Percentiles rank a stretch among this genome's conserved stretches.
Conservation (phyloP, 208 protist species). For the Crithidia acanthocephali region DNA sequence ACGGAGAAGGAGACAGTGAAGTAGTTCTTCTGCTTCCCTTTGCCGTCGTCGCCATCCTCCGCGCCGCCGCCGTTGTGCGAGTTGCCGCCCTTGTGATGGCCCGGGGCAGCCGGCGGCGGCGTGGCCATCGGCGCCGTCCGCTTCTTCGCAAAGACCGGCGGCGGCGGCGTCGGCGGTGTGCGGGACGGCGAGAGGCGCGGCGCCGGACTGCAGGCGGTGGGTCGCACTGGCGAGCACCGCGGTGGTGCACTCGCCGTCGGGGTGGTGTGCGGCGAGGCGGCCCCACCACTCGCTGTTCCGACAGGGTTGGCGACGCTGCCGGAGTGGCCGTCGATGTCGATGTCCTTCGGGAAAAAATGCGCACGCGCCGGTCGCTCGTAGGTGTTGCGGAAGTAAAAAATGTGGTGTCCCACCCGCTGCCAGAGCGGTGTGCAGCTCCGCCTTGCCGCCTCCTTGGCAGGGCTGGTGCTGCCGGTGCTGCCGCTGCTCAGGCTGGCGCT, state of each 20-base stretch:
- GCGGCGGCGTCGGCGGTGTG: conserved; percentile 19
- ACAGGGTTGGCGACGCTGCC: background rate
- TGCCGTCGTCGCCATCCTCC: conserved; percentile 7
- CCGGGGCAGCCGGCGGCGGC: background rate
- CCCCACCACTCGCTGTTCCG: background rate
- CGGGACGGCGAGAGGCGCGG: conserved; percentile 12
- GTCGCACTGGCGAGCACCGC: background rate
- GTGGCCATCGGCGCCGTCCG: background rate
- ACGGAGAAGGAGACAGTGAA: conserved; percentile 95
- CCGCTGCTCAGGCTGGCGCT: background rate
- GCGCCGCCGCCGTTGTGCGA: background rate
- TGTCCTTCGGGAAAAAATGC: conserved; percentile 30
- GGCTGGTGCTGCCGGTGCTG: background rate
- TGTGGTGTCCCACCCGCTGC: conserved; percentile 66
- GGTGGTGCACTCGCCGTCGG: background rate
- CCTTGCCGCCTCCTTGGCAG: background rate
- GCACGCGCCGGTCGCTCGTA: conserved; percentile 61
- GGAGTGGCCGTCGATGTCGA: conserved; percentile 1
- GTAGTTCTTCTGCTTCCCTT: conserved; percentile 51
- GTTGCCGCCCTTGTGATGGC: background rate
- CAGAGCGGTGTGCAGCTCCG: conserved; percentile 33
- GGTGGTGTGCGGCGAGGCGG: background rate
- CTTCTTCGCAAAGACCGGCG: conserved; percentile 25
- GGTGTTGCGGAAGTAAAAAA: conserved; percentile 87
- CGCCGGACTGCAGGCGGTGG: conserved; percentile 2